Evolutionary conservation across 208 protist species (phyloP), one percentile per base, ranked within the genome.

Genomic region (Porcisia hertigi): DNA sequence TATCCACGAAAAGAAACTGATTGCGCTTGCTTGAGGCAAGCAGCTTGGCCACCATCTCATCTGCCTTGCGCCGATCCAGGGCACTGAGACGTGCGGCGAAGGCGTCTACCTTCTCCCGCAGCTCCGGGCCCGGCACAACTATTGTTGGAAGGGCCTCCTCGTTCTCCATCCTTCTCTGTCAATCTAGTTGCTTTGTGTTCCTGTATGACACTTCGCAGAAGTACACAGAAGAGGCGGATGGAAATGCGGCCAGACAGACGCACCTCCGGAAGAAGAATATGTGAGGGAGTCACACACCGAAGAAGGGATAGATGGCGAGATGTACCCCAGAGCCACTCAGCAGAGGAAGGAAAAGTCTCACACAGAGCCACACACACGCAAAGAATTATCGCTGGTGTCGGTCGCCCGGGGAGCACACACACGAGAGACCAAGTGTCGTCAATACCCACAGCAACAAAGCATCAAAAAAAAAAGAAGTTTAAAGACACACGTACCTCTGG

Each of bases 21-120:
- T 92, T 88, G n/a, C 91, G 90, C 62, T 91, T 91, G 39, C 39
- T 79, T 20, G 89, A 93, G 43, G 88, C 85, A 4, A 96, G 86
- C 52, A 97, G 77, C 78, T 95, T 94, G 1, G 90, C 91, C 70
- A 96, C 82, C 82, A 92, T 93, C 76, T 95, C 86, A 58, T 96
- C 91, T 3, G 91, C 88, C 71, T 93, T 88, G 43, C 84, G 85
- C 67, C 93, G 94, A 39, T 94, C 91, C 11, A 85, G 76, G 52
- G 75, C 82, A 30, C 88, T 93, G 1, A 97, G 88, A 39, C 86
- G 86, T 30, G 88, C 89, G 1, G 93, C 93, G 16, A 94, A 88
- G 9, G 80, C 74, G 57, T 96, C 86, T 45, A 97, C 90, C 79
- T 93, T 93, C 52, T 85, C 80, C 20, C 86, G 84, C 66, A 97